These are phyloP conservation scores for Suillus subalutaceus DNA, from an alignment of 768 basidiomycete species.

Conservation along the genomic window DNA sequence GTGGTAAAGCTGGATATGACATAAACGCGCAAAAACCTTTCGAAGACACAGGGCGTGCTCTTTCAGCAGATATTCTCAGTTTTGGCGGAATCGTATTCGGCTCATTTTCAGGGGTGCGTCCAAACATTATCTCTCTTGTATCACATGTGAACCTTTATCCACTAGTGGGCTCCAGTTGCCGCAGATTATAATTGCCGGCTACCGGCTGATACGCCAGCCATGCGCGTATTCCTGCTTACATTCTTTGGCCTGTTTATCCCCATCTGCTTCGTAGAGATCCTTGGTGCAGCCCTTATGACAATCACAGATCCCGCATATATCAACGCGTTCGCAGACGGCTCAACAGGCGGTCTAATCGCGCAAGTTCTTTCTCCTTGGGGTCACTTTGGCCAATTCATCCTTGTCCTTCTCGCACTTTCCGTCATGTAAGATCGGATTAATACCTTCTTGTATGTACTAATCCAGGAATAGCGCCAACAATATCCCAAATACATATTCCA, in stretches of 20 bases:
- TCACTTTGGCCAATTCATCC: slow-evolving; percentile 43
- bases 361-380: slow-evolving; percentile 48
- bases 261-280: slow-evolving; percentile 37
- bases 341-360: slow-evolving; percentile 47
- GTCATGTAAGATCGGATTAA: slow-evolving; percentile 34
- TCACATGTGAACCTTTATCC: not conserved
- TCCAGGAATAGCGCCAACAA: slow-evolving; percentile 34
- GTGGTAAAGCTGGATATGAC: slow-evolving; percentile 48
- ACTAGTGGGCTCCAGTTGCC: slow-evolving; percentile 50
- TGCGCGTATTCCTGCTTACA: slow-evolving; percentile 50
- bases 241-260: slow-evolving; percentile 56
- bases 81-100: slow-evolving; percentile 58
- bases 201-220: slow-evolving; percentile 44
- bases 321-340: slow-evolving; percentile 41
- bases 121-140: not conserved
- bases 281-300: slow-evolving; percentile 46
- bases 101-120: slow-evolving; percentile 42
- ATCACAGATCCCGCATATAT: slow-evolving; percentile 43
- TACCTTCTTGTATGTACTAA: slow-evolving; percentile 10
- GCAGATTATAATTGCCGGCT: slow-evolving; percentile 60
- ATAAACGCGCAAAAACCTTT: slow-evolving; percentile 42
- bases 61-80: slow-evolving; percentile 43
- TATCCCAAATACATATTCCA: slow-evolving; percentile 49
- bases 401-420: slow-evolving; percentile 44
- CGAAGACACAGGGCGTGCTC: slow-evolving; percentile 47